Evolutionary conservation across 1,139 yeast genomes (phyloP).

Genomic region (Nematodospora anomalae): DNA sequence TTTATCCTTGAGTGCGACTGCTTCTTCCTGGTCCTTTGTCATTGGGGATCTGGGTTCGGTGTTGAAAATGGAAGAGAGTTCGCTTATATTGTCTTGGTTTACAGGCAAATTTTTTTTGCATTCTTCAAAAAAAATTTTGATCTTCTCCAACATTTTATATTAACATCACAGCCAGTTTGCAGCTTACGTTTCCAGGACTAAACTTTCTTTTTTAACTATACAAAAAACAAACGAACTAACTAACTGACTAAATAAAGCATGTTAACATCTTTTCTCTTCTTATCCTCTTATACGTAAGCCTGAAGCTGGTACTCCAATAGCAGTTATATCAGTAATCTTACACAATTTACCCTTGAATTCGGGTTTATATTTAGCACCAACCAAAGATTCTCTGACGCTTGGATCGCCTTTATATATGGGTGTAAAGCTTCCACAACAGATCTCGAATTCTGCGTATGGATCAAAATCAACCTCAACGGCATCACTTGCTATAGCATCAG

Average conservation of each 20-base stretch:
- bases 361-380: conserved; percentile 84
- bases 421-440: conserved; percentile 83
- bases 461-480: conserved; percentile 90
- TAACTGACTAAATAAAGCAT: no score
- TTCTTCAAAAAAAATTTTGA: no score
- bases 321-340: conserved; percentile 70
- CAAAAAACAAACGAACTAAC: no score
- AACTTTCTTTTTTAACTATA: no score
- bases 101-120: no score
- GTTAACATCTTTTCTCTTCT: background rate
- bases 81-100: no score
- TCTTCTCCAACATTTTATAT: no score
- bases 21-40: conserved; percentile 29
- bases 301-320: conserved; percentile 93
- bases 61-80: no score
- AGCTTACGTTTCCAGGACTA: no score
- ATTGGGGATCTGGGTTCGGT: background rate
- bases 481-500: conserved; percentile 81
- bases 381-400: conserved; percentile 74
- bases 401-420: conserved; percentile 84
- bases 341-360: conserved; percentile 79
- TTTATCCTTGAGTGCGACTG: conserved; percentile 57
- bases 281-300: conserved; percentile 63
- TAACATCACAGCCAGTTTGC: no score
- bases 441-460: conserved; percentile 85